Conservation (phyloP, 2,329 filamentous ascomycete genomes). For the Sphaerulina vaccinii region DNA sequence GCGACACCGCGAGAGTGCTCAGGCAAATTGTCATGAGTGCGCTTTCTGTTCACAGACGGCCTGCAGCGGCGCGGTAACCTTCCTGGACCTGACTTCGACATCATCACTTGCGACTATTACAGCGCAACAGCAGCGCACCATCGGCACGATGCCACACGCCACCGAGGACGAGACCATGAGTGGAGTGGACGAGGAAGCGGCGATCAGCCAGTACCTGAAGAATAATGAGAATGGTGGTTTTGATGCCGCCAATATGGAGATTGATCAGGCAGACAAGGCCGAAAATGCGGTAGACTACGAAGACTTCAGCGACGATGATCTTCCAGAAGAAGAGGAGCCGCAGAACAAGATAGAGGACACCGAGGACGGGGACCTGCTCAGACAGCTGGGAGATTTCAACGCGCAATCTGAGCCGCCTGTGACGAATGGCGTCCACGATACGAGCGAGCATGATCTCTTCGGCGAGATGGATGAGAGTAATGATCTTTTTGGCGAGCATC, state of each 20-base stretch:
- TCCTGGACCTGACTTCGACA: background rate
- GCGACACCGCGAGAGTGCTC: background rate
- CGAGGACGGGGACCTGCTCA: constrained; percentile 15
- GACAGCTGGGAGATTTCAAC: constrained; percentile 16
- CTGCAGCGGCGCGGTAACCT: constrained; percentile 3
- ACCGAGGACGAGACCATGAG: constrained; percentile 26
- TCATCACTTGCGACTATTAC: background rate
- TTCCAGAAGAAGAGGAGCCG: constrained; percentile 72
- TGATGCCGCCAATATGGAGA: constrained; percentile 32
- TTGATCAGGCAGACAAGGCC: constrained; percentile 69
- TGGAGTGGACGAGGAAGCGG: constrained; percentile 29
- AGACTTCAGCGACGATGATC: constrained; percentile 87
- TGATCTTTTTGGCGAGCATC: constrained; percentile 40
- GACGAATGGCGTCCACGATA: constrained; percentile 27
- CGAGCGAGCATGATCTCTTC: constrained; percentile 60
- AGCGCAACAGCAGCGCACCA: background rate
- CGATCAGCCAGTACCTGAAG: constrained; percentile 34
- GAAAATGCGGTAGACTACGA: constrained; percentile 89
- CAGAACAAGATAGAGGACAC: constrained; percentile 24
- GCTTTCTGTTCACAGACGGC: constrained; percentile 1
- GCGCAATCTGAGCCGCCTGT: constrained; percentile 14
- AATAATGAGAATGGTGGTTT: constrained; percentile 27
- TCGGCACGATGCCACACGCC: constrained; percentile 40
- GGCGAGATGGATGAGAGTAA: constrained; percentile 55
- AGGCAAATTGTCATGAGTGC: constrained; percentile 8